Base-by-base conservation (phyloP, 805 yeast genomes). In the Candida hispaniensis region DNA sequence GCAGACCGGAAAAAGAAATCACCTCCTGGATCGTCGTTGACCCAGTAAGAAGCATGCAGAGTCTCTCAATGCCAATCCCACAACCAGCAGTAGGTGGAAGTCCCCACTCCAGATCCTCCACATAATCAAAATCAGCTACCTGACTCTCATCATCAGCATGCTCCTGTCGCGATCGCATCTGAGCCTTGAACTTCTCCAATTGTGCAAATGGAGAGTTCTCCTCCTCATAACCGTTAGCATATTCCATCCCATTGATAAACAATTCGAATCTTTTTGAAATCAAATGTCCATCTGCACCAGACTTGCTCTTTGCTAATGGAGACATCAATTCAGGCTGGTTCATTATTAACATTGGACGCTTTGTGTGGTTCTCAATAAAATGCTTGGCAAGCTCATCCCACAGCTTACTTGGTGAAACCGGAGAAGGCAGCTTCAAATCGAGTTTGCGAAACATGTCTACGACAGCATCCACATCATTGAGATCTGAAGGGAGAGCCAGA, bases 11-110 rank as follows among this genome's bases (percentile, higher is more conserved):
- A 43, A 49, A 49, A 1, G 51, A 19, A 18, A 48, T 26, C 11
- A 48, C 53, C 29, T 46, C 47, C 18, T 43, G 42, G n/a, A 91
- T 85, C 17, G 94, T 61, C 69, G 85, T 80, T 41, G 94, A 81
- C 63, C 91, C 75, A 44, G 97, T 91, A 66, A 91, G 73, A 69
- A 91, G 91, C 98, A 88, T 88, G 55, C 95, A 85, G 56, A 88
- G 60, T 70, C 98, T 79, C 65, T 88, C 98, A 49, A 88, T 86
- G 72, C 98, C 98, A 66, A 94, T 79, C 51, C 98, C 98, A 97
- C 97, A 88, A 50, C 98, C 98, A 61, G 93, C 97, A 50, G 97
- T 91, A 53, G 98, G 98, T 42, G 98, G 96, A 60, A 91, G 68
- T 1, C 94, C 97, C 67, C 77, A 81, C 51, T 82, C 88, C 86